Base-by-base conservation (phyloP, 1,139 yeast genomes). In the Saccharomyces hybrid region DNA sequence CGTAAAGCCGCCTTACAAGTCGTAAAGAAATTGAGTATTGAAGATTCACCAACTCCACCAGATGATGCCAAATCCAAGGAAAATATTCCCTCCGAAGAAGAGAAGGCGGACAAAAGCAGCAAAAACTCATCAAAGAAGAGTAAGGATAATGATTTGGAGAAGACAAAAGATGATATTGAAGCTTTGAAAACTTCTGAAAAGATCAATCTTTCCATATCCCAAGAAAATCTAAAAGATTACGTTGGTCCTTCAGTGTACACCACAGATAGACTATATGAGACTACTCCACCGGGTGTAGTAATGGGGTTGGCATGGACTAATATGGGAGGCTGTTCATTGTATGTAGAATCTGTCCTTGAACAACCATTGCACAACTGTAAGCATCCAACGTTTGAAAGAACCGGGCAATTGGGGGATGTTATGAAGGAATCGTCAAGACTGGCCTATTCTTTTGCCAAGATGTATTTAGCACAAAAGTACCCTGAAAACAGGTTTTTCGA, bases 351-450 rank as follows among this genome's bases (percentile, higher is more conserved):
- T 9, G 95, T 91, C 16, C 77, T 90, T 60, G 95, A 95, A 59
- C 91, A 88, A 68, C 84, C 96, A 0, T 77, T 90, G 54, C 75
- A 79, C 41, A 67, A 70, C 52, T 62, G 70, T 27, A 86, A 85
- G 31, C 79, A 84, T 14, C 71, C 77, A 38, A 61, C 70, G 5
- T 71, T 86, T 56, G 82, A 82, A 55, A 76, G 91, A 44, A 93
- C 99, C 2, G 99, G 99, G 64, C 91, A 90, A 67, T 79, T 93
- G 61, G 97, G 96, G 61, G 98, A 93, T 66, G 97, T 93, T 46
- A 93, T 93, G 97, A 90, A 90, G 68, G 99, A 93, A 74, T 88
- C 97, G 4, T 88, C 96, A 1, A 81, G 88, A 54, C 85, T 93
- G 67, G 96, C 99, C 1, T 91, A 90, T 70, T 88, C 98, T 1